A percentile compares a stretch with the other conserved stretches of the same genome.
phyloP scores from a whole-genome alignment of 306 rosid species.

The Echinosophora koreensis region DNA sequence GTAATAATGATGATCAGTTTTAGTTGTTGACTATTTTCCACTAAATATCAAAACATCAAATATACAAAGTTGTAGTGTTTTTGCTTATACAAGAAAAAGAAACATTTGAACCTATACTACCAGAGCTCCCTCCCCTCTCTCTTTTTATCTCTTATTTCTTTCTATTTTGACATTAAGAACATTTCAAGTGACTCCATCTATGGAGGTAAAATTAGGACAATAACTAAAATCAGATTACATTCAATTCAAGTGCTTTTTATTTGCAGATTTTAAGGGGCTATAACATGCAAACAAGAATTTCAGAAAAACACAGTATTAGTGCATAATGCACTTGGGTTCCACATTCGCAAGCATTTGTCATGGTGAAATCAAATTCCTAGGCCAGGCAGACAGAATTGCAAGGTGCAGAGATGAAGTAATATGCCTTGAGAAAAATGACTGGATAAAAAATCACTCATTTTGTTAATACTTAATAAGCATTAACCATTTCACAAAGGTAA shows the following conservation, averaged over 20 bases:
- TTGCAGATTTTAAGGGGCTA: conserved; percentile 28
- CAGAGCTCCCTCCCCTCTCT: neutral
- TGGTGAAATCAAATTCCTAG: conserved; percentile 31
- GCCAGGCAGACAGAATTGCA: conserved; percentile 10
- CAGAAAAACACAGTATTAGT: neutral
- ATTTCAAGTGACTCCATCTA: neutral
- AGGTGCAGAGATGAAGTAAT: conserved; percentile 21
- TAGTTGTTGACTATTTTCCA: neutral
- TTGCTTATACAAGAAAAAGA: neutral
- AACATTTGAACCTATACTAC: conserved; percentile 8
- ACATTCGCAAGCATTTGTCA: conserved; percentile 12
- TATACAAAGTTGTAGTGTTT: neutral
- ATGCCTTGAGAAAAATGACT: conserved; percentile 3
- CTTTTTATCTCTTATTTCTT: neutral
- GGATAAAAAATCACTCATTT: conserved; percentile 30
- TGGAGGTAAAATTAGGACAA: neutral
- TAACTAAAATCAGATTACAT: conserved; percentile 18
- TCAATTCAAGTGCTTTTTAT: conserved; percentile 14
- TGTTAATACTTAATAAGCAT: conserved; percentile 21
- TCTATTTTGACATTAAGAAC: neutral
- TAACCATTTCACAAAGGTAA: conserved; percentile 12
- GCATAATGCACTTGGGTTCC: conserved; percentile 6
- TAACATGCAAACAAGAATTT: conserved; percentile 27
- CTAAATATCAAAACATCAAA: conserved; percentile 11
- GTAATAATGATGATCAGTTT: neutral